Conservation (phyloP, 441 rosid species). For the Eruca vesicaria region DNA sequence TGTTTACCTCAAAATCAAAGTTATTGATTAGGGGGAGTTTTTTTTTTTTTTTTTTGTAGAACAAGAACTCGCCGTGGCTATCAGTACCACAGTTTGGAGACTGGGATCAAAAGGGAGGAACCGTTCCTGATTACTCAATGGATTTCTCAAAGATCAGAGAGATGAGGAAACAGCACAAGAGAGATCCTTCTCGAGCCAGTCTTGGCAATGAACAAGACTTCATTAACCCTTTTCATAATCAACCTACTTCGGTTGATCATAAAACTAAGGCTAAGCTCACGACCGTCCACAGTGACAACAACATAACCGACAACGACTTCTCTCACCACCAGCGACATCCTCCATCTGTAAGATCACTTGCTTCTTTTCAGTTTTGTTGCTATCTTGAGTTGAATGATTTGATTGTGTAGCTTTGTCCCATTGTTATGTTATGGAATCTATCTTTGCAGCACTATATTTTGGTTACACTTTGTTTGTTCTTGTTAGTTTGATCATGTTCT, state of each 20-base stretch:
- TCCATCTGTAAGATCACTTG: conserved; percentile 60
- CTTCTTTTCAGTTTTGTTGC: neutral
- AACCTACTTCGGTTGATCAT: conserved; percentile 38
- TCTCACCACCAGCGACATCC: conserved; percentile 49
- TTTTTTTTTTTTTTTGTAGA: conserved; percentile 11
- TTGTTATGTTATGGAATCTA: neutral
- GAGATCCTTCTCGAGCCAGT: conserved; percentile 83
- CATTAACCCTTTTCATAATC: conserved; percentile 46
- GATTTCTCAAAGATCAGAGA: conserved; percentile 94
- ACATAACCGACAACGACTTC: conserved; percentile 31
- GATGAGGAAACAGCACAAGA: conserved; percentile 91
- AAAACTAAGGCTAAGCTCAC: conserved; percentile 22
- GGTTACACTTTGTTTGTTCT: neutral
- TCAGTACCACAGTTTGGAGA: conserved; percentile 97
- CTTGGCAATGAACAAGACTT: conserved; percentile 90
- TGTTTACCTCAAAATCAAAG: no score
- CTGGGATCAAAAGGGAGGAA: conserved; percentile 86
- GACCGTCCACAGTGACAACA: conserved; percentile 32
- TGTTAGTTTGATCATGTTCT: neutral
- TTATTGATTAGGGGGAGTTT: neutral
- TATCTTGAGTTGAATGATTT: neutral
- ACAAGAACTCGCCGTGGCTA: conserved; percentile 81
- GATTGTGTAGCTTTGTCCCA: neutral
- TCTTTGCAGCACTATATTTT: neutral
- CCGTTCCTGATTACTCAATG: conserved; percentile 77